Evolutionary conservation across 371 early-diverging fungal species (phyloP), one percentile per base, ranked within the genome.

Genomic region (Choanephora cucurbitarum): DNA sequence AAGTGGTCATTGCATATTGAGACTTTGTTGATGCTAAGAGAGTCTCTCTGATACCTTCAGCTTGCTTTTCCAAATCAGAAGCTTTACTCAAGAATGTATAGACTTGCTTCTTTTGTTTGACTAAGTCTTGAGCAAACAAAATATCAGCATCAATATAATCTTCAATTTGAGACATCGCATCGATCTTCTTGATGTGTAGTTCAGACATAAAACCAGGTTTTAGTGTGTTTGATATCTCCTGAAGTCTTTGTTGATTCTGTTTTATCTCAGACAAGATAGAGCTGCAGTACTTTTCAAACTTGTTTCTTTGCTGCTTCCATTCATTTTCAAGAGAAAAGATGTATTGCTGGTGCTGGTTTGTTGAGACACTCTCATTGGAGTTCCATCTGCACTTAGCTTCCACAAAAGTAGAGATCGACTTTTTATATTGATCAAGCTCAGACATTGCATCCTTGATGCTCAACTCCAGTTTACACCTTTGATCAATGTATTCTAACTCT

Each of bases 31-130:
- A 45, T 3, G 62, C 22, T 18, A 69, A 21, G 19, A 75, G 60
- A 7, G 56, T 52, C 22, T 75, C 76, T 19, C 70, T 32, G 17
- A 75, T 70, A 0, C 32, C 37, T n/a, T 72, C 70, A 1, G 73
- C 73, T 14, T 48, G 19, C 6, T 62, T 60, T 32, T 72, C 76
- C 22, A 75, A 49, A 5, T 68, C 49, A 18, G 49, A 45, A 3
- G 65, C 43, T 19, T 54, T 51, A 1, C 32, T 22, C 11, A 72
- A 34, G 22, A 75, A 68, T 0, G 31, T 57, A 1, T 56, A 44
- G 0, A 72, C 52, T 14, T 61, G 52, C 21, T 66, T 59, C 2
- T 62, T 59, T 34, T 70, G 73, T 0, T 28, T 44, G 4, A 72
- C 60, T 5, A 70, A 46, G 0, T 59, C 47, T 1, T 56, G 55